Evolutionary conservation across 331 rosid species (phyloP).

Genomic region (Quercus phellos): DNA sequence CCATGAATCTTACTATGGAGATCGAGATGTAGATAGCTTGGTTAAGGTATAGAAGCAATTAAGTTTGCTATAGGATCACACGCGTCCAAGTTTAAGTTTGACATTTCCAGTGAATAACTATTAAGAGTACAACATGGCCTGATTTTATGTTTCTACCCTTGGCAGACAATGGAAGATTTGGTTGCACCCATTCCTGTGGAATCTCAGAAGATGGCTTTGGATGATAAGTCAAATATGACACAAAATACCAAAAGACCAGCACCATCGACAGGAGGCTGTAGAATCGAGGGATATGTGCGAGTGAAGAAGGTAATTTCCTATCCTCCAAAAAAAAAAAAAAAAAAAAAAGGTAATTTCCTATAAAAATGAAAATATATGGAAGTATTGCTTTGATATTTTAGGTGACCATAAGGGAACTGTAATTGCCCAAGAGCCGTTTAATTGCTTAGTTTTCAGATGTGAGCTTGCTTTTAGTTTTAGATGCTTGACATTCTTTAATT

Average conservation of each 20-base stretch:
- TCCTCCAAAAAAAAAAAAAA: too few relatives aligned
- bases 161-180: slow-evolving; percentile 75
- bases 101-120: not conserved
- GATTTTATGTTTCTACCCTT: slow-evolving; percentile 21
- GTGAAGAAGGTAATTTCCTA: slow-evolving; percentile 65
- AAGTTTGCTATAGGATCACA: not conserved
- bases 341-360: slow-evolving; percentile 34
- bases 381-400: not conserved
- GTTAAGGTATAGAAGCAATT: slow-evolving; percentile 57
- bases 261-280: slow-evolving; percentile 78
- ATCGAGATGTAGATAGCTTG: slow-evolving; percentile 83
- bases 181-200: slow-evolving; percentile 52
- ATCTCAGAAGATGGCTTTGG: slow-evolving; percentile 44
- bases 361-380: not conserved
- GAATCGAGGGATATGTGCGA: slow-evolving; percentile 79
- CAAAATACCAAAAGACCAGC: slow-evolving; percentile 56
- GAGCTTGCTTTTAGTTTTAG: slow-evolving; percentile 6
- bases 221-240: slow-evolving; percentile 39
- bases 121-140: slow-evolving; percentile 18
- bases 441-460: slow-evolving; percentile 16
- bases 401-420: not conserved
- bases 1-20: slow-evolving; percentile 91
- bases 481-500: slow-evolving; percentile 5
- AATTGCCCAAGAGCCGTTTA: not conserved
- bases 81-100: not conserved